phyloP scores from a whole-genome alignment of 805 yeast species.

The Zygosaccharomyces rouxii region DNA sequence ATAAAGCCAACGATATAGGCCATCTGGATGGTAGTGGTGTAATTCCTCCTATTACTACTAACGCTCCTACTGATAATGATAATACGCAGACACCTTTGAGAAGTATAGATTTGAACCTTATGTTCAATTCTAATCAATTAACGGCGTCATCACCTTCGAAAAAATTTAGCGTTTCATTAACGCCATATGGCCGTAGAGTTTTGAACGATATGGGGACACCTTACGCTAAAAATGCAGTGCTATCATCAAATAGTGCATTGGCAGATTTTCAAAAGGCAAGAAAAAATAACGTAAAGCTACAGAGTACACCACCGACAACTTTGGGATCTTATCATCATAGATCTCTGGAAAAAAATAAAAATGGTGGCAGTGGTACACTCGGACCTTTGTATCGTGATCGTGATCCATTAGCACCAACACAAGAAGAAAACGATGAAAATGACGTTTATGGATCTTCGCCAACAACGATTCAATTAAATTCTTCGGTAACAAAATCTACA shows the following conservation, averaged over 20 bases:
- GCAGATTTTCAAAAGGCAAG: conserved; percentile 34
- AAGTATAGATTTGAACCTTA: conserved; percentile 32
- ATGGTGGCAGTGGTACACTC: background rate
- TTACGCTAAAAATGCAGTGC: conserved; percentile 18
- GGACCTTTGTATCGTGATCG: conserved; percentile 1
- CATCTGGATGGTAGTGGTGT: conserved; percentile 8
- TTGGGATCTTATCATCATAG: conserved; percentile 4
- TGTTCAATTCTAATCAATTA: conserved; percentile 29
- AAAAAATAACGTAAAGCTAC: conserved; percentile 20
- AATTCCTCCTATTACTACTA: conserved; percentile 1
- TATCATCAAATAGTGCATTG: conserved; percentile 32
- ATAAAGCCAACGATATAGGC: background rate
- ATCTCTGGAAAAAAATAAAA: background rate
- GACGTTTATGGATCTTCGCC: conserved; percentile 35
- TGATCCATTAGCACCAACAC: conserved; percentile 1
- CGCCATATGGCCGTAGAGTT: conserved; percentile 34
- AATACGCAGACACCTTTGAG: conserved; percentile 28
- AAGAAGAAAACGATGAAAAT: conserved; percentile 15
- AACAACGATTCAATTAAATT: conserved; percentile 35
- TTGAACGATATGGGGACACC: conserved; percentile 34
- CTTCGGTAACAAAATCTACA: conserved; percentile 32
- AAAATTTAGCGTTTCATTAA: conserved; percentile 26
- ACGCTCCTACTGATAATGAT: background rate
- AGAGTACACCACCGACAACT: conserved; percentile 15
- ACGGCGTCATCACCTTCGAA: conserved; percentile 30